Conservation (phyloP, 2,329 filamentous ascomycete genomes). For the Dothistroma pini region DNA sequence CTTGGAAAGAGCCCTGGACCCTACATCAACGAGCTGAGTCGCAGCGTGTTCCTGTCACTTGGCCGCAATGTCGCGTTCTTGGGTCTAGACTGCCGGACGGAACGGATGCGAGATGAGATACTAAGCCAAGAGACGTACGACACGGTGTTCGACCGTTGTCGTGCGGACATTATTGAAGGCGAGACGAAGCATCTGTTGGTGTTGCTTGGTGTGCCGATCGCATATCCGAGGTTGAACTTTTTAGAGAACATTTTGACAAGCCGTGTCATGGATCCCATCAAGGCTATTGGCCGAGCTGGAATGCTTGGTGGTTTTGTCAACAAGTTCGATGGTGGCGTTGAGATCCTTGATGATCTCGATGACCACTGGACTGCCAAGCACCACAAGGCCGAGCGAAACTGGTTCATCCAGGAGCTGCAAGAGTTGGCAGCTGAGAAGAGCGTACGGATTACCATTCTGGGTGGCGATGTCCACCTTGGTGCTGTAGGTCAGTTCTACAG, state of each 20-base stretch:
- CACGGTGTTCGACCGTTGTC: constrained; percentile 78
- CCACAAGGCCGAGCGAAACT: constrained; percentile 84
- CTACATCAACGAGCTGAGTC: constrained; percentile 82
- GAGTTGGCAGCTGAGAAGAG: constrained; percentile 91
- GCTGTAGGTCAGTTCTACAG: constrained; percentile 95
- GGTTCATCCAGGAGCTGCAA: constrained; percentile 85
- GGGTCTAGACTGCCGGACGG: constrained; percentile 86
- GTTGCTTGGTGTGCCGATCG: constrained; percentile 67
- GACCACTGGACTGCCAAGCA: constrained; percentile 98
- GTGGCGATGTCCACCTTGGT: constrained; percentile 89
- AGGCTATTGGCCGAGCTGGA: constrained; percentile 78
- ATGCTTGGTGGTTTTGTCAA: constrained; percentile 77
- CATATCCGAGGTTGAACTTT: constrained; percentile 50
- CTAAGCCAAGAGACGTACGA: constrained; percentile 78
- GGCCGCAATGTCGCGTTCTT: constrained; percentile 77
- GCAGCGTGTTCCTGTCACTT: constrained; percentile 80
- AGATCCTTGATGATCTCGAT: constrained; percentile 87
- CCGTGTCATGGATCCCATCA: constrained; percentile 79
- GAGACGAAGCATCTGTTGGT: constrained; percentile 88
- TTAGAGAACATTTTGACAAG: constrained; percentile 73
- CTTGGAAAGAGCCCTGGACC: constrained; percentile 76
- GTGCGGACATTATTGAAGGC: constrained; percentile 75
- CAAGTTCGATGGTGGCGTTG: constrained; percentile 85
- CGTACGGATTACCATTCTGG: constrained; percentile 83
- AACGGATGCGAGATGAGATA: constrained; percentile 79